phyloP scores from a whole-genome alignment of 2,329 filamentous ascomycete species.

The Aspergillus thermomutatus region DNA sequence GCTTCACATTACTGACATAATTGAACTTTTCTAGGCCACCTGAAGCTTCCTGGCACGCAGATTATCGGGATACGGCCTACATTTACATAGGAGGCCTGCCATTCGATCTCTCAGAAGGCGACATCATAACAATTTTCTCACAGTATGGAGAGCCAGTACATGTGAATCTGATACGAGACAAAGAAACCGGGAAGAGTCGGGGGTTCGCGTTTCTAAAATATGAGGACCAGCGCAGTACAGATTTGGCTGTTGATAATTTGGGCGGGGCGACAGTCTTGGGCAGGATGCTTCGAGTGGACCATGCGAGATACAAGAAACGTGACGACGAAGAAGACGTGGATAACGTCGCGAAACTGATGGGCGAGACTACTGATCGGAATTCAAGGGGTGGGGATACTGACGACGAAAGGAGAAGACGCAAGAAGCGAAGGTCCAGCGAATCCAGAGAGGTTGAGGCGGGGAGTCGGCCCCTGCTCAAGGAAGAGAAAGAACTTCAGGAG shows the following conservation, averaged over 20 bases:
- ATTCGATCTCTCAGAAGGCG: slow-evolving; percentile 90
- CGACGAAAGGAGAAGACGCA: slow-evolving; percentile 34
- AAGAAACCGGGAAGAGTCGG: slow-evolving; percentile 90
- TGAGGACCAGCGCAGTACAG: slow-evolving; percentile 93
- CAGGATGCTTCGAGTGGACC: slow-evolving; percentile 80
- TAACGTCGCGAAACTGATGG: slow-evolving; percentile 48
- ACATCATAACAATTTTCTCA: slow-evolving; percentile 93
- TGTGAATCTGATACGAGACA: slow-evolving; percentile 87
- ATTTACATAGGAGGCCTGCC: slow-evolving; percentile 93
- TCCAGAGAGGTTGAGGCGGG: slow-evolving; percentile 45
- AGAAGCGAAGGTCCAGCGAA: slow-evolving; percentile 36
- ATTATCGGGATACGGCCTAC: slow-evolving; percentile 96
- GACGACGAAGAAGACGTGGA: slow-evolving; percentile 62
- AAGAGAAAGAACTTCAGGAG: slow-evolving; percentile 75
- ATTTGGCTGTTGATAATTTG: slow-evolving; percentile 93
- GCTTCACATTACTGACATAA: slow-evolving; percentile 7
- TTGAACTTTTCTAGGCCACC: slow-evolving; percentile 56
- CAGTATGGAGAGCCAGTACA: slow-evolving; percentile 95
- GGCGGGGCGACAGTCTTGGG: slow-evolving; percentile 81
- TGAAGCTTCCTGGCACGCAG: slow-evolving; percentile 91
- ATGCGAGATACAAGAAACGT: slow-evolving; percentile 83
- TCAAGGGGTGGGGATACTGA: slow-evolving; percentile 35
- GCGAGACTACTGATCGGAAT: slow-evolving; percentile 40
- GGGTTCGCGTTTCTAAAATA: slow-evolving; percentile 98
- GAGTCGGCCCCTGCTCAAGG: slow-evolving; percentile 65